These are phyloP conservation scores for Monosporozyma aerobia DNA, from an alignment of 805 yeast genomes.

Conservation along the genomic window DNA sequence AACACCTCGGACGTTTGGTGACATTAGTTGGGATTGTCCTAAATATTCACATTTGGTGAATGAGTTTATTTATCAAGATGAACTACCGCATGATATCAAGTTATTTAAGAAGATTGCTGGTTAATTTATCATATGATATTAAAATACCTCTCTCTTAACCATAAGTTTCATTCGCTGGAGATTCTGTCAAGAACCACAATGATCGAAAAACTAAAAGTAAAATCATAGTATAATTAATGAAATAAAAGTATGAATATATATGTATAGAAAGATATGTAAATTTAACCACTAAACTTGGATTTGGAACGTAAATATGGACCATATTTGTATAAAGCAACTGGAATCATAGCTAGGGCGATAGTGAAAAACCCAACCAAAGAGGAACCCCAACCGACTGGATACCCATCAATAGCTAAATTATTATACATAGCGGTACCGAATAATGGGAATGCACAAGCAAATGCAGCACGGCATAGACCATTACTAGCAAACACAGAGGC, in stretches of 20 bases:
- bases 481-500: conserved; percentile 55
- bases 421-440: conserved; percentile 53
- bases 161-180: conserved; percentile 74
- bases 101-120: conserved; percentile 84
- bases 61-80: conserved; percentile 64
- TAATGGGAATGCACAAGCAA: conserved; percentile 54
- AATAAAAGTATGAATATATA: conserved; percentile 30
- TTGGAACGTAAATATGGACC: conserved; percentile 34
- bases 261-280: neutral
- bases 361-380: conserved; percentile 39
- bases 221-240: conserved; percentile 35
- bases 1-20: conserved; percentile 20
- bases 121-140: conserved; percentile 58
- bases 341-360: conserved; percentile 37
- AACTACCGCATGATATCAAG: conserved; percentile 76
- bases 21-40: conserved; percentile 34
- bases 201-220: no score
- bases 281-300: conserved; percentile 5
- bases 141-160: conserved; percentile 81
- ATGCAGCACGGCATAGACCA: conserved; percentile 38
- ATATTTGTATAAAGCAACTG: conserved; percentile 36
- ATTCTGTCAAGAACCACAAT: conserved; percentile 34
- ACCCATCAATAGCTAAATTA: conserved; percentile 38
- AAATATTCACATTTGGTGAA: conserved; percentile 74
- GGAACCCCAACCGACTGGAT: conserved; percentile 53